A percentile compares a stretch with the other conserved stretches of the same genome.
These are phyloP conservation scores for Aureobasidium sp. DNA, from an alignment of 2,329 filamentous ascomycete genomes.

Conservation along the genomic window DNA sequence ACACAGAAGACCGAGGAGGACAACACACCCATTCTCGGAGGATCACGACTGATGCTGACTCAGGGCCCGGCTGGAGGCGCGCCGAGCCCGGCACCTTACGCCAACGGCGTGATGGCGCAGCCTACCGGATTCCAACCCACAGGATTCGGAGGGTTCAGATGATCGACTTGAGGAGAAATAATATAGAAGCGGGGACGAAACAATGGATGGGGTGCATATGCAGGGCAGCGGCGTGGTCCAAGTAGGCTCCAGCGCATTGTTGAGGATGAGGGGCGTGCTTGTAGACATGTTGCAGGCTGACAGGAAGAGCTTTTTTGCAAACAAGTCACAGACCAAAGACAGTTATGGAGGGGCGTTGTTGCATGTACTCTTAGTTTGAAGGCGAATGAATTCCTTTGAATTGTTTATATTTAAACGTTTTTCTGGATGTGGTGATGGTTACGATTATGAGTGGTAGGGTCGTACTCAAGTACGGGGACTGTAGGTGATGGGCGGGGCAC, in stretches of 20 bases:
- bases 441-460: too few relatives aligned
- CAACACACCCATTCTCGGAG: constrained; percentile 85
- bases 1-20: constrained; percentile 85
- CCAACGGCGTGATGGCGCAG: constrained; percentile 85
- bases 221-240: not conserved
- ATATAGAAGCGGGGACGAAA: constrained; percentile 1
- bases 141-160: constrained; percentile 23
- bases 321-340: not conserved
- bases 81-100: constrained; percentile 58
- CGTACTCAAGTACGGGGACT: too few relatives aligned
- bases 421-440: not conserved
- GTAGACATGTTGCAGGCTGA: not conserved
- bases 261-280: constrained; percentile 6
- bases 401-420: not conserved
- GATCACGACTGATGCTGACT: constrained; percentile 86
- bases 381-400: not conserved
- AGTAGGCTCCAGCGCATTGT: not conserved
- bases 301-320: not conserved
- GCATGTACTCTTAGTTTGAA: constrained; percentile 11
- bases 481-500: not conserved
- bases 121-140: constrained; percentile 50
- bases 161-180: not conserved
- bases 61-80: constrained; percentile 61
- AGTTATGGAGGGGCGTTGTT: not conserved
- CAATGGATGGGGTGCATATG: constrained; percentile 6